These are phyloP conservation scores for Vanderwaltozyma verrucispora DNA, from an alignment of 805 yeast species.

Conservation along the genomic window DNA sequence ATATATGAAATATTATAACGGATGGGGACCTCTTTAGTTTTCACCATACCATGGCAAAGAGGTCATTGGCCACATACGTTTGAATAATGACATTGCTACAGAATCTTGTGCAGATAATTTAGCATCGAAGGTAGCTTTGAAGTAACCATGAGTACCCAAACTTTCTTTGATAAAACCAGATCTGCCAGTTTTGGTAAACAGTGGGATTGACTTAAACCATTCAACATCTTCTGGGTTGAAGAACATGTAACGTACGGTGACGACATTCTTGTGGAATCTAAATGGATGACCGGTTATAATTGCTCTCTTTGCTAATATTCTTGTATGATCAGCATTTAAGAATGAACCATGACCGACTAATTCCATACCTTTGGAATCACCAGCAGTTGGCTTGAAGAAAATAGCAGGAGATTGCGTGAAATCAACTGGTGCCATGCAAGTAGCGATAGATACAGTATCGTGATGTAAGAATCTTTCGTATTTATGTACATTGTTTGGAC, in stretches of 20 bases:
- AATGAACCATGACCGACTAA: slow-evolving; percentile 87
- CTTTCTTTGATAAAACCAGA: slow-evolving; percentile 91
- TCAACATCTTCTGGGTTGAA: slow-evolving; percentile 82
- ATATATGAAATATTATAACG: too few species aligned
- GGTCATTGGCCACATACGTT: slow-evolving; percentile 80
- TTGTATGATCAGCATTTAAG: slow-evolving; percentile 71
- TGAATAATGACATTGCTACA: slow-evolving; percentile 87
- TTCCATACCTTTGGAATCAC: slow-evolving; percentile 40
- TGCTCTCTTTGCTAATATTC: slow-evolving; percentile 80
- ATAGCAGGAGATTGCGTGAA: slow-evolving; percentile 80
- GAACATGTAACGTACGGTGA: slow-evolving; percentile 95
- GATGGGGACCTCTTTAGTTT: background rate
- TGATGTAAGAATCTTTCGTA: slow-evolving; percentile 75
- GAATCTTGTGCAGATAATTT: slow-evolving; percentile 85
- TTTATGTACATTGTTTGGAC: slow-evolving; percentile 78
- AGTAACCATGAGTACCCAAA: slow-evolving; percentile 97
- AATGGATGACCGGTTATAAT: slow-evolving; percentile 90
- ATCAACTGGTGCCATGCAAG: slow-evolving; percentile 78
- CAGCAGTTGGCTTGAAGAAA: slow-evolving; percentile 53
- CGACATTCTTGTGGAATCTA: slow-evolving; percentile 85
- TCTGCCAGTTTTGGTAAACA: slow-evolving; percentile 88
- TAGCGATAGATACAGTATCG: slow-evolving; percentile 65
- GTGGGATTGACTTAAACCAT: slow-evolving; percentile 83
- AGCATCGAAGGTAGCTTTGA: slow-evolving; percentile 91
- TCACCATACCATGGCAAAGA: slow-evolving; percentile 27